Evolutionary conservation across 805 yeast species (phyloP).

Genomic region (Wickerhamiella cacticola): DNA sequence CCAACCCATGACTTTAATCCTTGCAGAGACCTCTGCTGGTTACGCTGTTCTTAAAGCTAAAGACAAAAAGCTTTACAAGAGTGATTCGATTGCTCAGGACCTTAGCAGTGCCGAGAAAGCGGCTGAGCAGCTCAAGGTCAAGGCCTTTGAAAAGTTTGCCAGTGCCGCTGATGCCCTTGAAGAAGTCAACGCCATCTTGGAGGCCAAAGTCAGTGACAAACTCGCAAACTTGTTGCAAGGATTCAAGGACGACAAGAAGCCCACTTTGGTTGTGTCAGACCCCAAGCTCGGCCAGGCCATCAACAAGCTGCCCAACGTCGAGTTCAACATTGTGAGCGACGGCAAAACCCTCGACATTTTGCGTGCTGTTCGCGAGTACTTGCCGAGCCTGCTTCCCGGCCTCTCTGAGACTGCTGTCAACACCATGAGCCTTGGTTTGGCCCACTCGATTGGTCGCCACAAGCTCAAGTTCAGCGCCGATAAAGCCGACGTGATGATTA

Average conservation of each 20-base stretch:
- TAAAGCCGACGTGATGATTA: constrained; percentile 97
- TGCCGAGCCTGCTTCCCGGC: constrained; percentile 92
- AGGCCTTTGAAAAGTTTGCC: constrained; percentile 87
- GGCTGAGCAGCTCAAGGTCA: constrained; percentile 79
- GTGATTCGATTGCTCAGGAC: constrained; percentile 59
- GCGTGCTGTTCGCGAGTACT: constrained; percentile 88
- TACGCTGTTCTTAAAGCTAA: constrained; percentile 95
- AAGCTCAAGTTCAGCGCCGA: constrained; percentile 95
- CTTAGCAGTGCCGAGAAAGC: constrained; percentile 75
- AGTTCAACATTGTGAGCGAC: constrained; percentile 82
- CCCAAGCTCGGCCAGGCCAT: constrained; percentile 93
- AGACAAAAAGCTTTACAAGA: constrained; percentile 92
- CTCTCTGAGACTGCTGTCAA: constrained; percentile 69
- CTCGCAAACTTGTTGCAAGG: constrained; percentile 52
- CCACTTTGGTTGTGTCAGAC: constrained; percentile 82
- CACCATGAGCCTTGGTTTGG: constrained; percentile 96
- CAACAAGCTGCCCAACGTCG: constrained; percentile 75
- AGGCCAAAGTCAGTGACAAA: constrained; percentile 84
- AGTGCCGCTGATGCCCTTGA: constrained; percentile 94
- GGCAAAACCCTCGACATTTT: constrained; percentile 88
- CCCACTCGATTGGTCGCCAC: constrained; percentile 97
- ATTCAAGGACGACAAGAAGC: constrained; percentile 43
- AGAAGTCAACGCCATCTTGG: constrained; percentile 84
- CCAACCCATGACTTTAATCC: constrained; percentile 34
- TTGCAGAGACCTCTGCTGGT: constrained; percentile 98